These are phyloP conservation scores for Jacaranda copaia DNA, from an alignment of 257 asterid genomes.

Conservation along the genomic window DNA sequence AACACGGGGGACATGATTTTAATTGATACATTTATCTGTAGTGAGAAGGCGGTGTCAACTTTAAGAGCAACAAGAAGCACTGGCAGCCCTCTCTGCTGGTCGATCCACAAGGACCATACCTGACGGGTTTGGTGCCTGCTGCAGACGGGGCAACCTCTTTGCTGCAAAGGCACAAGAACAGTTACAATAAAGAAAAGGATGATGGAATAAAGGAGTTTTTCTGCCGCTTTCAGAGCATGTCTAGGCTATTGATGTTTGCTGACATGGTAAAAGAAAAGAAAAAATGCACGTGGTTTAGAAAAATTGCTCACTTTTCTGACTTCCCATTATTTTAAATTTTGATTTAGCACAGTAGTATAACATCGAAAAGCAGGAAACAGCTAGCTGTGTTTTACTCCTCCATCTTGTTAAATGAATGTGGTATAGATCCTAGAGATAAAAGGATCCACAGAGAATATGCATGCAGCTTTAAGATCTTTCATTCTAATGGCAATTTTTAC, in stretches of 20 bases:
- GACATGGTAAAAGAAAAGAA: background rate
- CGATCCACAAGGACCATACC: constrained; percentile 89
- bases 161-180: constrained; percentile 52
- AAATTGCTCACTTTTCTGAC: background rate
- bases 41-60: background rate
- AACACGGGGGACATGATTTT: constrained; percentile 17
- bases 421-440: background rate
- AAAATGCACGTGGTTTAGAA: background rate
- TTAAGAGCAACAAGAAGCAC: constrained; percentile 71
- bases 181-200: too few species aligned
- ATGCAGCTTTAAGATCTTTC: background rate
- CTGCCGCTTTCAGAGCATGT: too few species aligned
- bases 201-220: background rate
- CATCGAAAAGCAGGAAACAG: background rate
- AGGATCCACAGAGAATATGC: background rate
- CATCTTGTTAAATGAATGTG: background rate
- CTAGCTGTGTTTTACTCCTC: background rate
- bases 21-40: constrained; percentile 28
- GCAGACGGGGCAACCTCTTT: constrained; percentile 81
- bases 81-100: constrained; percentile 56
- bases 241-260: background rate
- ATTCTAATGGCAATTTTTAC: background rate
- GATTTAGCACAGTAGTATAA: too few species aligned
- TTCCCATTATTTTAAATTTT: too few species aligned
- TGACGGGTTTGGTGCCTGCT: constrained; percentile 75